Evolutionary conservation across 768 basidiomycete species (phyloP), one percentile per base, ranked within the genome.

Genomic region (Auricularia sp.): DNA sequence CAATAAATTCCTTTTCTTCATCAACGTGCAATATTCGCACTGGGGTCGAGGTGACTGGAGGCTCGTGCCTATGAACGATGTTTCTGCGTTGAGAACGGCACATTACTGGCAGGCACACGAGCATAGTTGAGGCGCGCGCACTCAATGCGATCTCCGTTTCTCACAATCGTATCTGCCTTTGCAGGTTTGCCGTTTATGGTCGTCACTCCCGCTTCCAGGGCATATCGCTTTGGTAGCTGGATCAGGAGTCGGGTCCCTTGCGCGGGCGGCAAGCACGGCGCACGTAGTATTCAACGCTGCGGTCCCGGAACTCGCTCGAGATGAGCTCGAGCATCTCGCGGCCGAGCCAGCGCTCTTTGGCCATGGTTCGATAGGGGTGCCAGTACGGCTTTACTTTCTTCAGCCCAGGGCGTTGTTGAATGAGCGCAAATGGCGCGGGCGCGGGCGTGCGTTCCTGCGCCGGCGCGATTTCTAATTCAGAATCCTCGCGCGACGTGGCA

Each of bases 281-380:
- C 76, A 95, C 94, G 81, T 98, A 97, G 74, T 95, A 98, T 70
- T 98, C 94, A 81, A 94, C 88, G 14, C 89, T 92, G 61, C 94
- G 82, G 78, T 97, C 94, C 63, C 94, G 80, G 72, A 96, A 98
- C 74, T 98, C 94, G 0, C 94, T 95, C 0, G 90, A 92, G 16
- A 98, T 88, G 45, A 97, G 87, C 75, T 98, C 94, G 29, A 98
- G 76, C 44, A 97, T 80, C 73, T 94, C 89, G 59, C 94, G 80
- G 39, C 89, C 87, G 44, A 92, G 79, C 94, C 94, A 97, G 35
- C 94, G 83, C 62, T 86, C 83, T 74, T 98, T 98, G 24, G 93
- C 92, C 85, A 89, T 94, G 0, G 94, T 96, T 8, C 86, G 90
- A 72, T 94, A 92, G 2, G 93, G 90, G 73, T 92, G 90, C 92